Conservation (phyloP, 2,329 filamentous ascomycete genomes). For the Pseudogymnoascus sp. region DNA sequence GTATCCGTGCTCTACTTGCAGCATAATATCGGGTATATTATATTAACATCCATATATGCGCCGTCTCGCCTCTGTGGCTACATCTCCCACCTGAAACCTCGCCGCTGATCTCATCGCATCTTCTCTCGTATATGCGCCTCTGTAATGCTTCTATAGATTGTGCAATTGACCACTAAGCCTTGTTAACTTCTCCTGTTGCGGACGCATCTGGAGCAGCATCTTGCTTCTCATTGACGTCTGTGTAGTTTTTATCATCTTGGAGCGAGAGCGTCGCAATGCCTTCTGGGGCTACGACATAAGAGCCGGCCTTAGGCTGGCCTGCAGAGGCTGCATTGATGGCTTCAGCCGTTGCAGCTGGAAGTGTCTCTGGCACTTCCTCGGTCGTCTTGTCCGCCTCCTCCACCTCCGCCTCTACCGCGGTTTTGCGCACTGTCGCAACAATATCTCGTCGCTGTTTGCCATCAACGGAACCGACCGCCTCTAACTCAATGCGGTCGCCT, state of each 20-base stretch:
- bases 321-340: background rate
- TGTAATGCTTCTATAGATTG: background rate
- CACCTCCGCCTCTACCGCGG: background rate
- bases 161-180: background rate
- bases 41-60: constrained; percentile 1
- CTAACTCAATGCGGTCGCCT: constrained; percentile 30
- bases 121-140: background rate
- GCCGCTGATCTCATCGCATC: background rate
- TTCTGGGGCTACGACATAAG: background rate
- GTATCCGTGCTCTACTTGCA: background rate
- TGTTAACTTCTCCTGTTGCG: background rate
- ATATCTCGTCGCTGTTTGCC: constrained; percentile 38
- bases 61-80: background rate
- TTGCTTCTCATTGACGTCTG: background rate
- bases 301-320: background rate
- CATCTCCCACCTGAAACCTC: background rate
- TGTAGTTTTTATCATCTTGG: constrained; percentile 4
- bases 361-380: background rate
- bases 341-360: background rate
- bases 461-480: constrained; percentile 43
- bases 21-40: background rate
- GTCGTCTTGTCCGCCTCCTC: background rate
- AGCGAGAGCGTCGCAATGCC: background rate
- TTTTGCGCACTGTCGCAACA: constrained; percentile 43
- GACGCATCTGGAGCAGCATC: background rate